Base-by-base conservation (phyloP, 345 rosid genomes). In the Moricandia moricandioides region DNA sequence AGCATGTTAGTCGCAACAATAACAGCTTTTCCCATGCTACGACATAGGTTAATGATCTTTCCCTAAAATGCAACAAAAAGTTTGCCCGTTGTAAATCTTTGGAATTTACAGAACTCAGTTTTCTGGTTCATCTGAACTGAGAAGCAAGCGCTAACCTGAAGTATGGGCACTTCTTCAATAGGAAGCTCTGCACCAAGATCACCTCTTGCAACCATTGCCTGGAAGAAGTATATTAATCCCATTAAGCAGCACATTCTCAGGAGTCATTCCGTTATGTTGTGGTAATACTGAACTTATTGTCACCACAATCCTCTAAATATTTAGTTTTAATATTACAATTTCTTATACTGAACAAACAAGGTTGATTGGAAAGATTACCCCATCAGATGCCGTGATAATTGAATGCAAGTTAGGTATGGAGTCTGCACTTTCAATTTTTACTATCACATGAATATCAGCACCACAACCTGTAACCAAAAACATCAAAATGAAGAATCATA, bases 171-270 rank as follows among this genome's bases (percentile, higher is more conserved):
- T 84, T 92, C 99, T 87, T 95, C 99, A 47, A 92, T 90, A 27
- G 99, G 99, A 79, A 95, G 98, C 88, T 95, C 98, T 61, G 99
- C 98, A 72, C 99, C 99, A 82, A 95, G 99, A 86, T 95, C 99
- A 82, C 99, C 99, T 88, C 99, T 88, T 69, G 99, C 99, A 76
- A 95, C 99, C 99, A 95, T 95, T 57, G 99, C 99, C 99, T 95
- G 49, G 47, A 73, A 40, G 45, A 27, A 58, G 6, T 21, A 65
- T 71, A 55, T 57, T 75, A 57, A 80, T 54, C 30, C 55, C 5
- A 47, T 78, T 9, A 72, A 13, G 8, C 18, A 70, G 33, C 27
- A 52, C 70, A 76, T 37, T n/a, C n/a, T n/a, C n/a, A n/a, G 12
- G 56, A 40, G 1, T 7, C 74, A 69, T 14, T 60, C 13, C 7